Base-by-base conservation (phyloP, 2,329 filamentous ascomycete genomes). In the Phoma sp. region DNA sequence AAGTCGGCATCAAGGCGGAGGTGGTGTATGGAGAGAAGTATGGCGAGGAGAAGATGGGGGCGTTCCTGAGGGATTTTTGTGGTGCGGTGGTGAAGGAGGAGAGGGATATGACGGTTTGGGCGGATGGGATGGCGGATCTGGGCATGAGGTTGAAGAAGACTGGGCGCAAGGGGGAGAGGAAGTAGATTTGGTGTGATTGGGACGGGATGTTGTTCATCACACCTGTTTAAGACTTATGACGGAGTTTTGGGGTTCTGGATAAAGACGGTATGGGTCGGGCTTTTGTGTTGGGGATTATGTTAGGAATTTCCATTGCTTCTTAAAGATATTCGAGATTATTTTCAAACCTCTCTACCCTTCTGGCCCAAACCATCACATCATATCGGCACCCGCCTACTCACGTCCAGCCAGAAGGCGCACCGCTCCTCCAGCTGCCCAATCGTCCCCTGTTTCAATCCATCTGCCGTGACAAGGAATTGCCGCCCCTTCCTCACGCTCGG, bases 21-120 rank as follows among this genome's bases (percentile, higher is more conserved):
- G 85, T 93, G 1, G 78, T 91, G 2, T 95, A 95, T 69, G 90
- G 90, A 0, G 89, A 93, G 75, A 81, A 83, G 55, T 92, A 93
- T 71, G 90, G 91, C 60, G 85, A 86, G 60, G 83, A 80, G 44
- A 92, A 90, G 74, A 87, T 95, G 79, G 79, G 77, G n/a, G 88
- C 91, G 50, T 92, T 89, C 61, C 68, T 95, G 58, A 72, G 78
- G 10, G 81, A 82, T 32, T 80, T 82, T 70, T 76, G 88, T 18
- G 75, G 71, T 0, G 59, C 36, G 2, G 42, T 60, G 14, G 59
- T 75, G 2, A 70, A 60, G 24, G 57, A 57, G 5, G 57, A 57
- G 39, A 60, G 61, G 11, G 69, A 68, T 11, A 71, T 75, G 59
- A 64, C 65, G 13, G 70, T 75, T 3, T 81, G 79, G 77, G 77